Base-by-base conservation (phyloP, 2,329 filamentous ascomycete species). In the Elsinoe necatrix region DNA sequence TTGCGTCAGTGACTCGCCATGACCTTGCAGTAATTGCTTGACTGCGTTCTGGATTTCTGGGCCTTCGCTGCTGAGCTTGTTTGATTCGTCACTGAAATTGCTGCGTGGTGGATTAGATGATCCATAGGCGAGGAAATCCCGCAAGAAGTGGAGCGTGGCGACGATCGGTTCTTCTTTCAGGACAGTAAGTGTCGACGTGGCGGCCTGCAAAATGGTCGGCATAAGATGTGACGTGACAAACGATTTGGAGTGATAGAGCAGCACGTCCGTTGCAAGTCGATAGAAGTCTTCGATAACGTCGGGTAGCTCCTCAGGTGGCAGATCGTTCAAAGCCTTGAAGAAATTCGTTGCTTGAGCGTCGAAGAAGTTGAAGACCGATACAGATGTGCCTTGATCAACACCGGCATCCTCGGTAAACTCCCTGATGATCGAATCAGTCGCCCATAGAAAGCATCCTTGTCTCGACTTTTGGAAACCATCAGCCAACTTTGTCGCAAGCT, bases 361-460 rank as follows among this genome's bases (percentile, higher is more conserved):
- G 68, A 95, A 96, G 74, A 98, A 98, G 58, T 82, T 81, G 73
- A 95, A 98, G 57, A 98, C 95, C 61, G 87, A 87, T 56, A 89
- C 84, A 14, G 87, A 88, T 4, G 89, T 95, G n/a, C 80, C 76
- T 52, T 85, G 80, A 56, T 92, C 86, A 18, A 97, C 87, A 59
- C 87, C 83, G 41, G 87, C 83, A 41, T 92, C 90, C 64, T 95
- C 89, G 0, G 89, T 93, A 68, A 97, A 98, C 70, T 98, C 93
- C 58, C 93, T 86, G 27, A 98, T 80, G 61, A 98, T 95, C 7
- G 92, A 89, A 62, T 91, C 88, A 1, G 92, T 96, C 1, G 93
- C 92, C 93, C 93, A 98, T n/a, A 98, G 78, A 78, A 98, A 98
- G 69, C 92, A 96, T 11, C 93, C 93, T 72, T 98, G 92, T 59